phyloP scores from a whole-genome alignment of 441 rosid species.

The Eruca vesicaria region DNA sequence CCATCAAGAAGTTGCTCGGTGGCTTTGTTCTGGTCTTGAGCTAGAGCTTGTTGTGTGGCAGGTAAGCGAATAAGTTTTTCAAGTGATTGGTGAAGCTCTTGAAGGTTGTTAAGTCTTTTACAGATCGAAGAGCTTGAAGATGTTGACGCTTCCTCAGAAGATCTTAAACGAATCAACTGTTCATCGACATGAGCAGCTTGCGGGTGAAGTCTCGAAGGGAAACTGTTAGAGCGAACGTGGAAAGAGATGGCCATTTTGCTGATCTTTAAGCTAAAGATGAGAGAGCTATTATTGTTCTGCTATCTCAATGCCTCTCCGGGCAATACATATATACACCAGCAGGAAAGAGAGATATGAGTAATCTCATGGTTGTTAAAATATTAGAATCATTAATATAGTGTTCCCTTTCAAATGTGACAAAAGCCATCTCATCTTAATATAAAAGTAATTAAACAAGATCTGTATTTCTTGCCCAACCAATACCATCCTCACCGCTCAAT shows the following conservation, averaged over 20 bases:
- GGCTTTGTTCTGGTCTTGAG: constrained; percentile 17
- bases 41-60: constrained; percentile 18
- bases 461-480: constrained; percentile 19
- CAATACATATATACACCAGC: background rate
- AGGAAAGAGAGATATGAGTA: constrained; percentile 3
- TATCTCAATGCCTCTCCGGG: background rate
- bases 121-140: background rate
- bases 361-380: background rate
- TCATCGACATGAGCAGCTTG: background rate
- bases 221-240: background rate
- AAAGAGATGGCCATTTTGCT: background rate
- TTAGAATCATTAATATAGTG: background rate
- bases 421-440: constrained; percentile 16
- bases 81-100: background rate
- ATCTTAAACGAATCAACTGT: background rate
- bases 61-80: constrained; percentile 38
- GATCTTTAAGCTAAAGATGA: background rate
- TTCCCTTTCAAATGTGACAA: background rate
- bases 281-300: constrained; percentile 9
- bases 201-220: background rate
- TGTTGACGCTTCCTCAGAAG: background rate
- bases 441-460: constrained; percentile 16
- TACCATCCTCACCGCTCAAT: constrained; percentile 8
- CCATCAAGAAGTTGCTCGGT: constrained; percentile 43
- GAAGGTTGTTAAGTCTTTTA: background rate